phyloP scores from a whole-genome alignment of 1,139 yeast species.

The Blastobotrys serpentis region DNA sequence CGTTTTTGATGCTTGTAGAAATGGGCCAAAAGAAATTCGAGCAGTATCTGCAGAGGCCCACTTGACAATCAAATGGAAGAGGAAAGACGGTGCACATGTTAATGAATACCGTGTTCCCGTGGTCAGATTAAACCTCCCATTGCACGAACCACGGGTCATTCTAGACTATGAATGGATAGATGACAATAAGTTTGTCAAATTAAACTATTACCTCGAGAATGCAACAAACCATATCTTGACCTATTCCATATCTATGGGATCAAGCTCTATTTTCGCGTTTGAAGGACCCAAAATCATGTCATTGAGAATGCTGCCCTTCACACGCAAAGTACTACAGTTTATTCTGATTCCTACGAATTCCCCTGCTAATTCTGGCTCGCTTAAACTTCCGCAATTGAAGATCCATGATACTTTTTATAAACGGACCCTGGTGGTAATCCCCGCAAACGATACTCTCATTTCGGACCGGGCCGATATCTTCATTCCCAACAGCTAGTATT shows the following conservation, averaged over 20 bases:
- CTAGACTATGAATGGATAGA: slow-evolving; percentile 33
- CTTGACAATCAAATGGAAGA: slow-evolving; percentile 34
- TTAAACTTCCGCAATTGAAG: slow-evolving; percentile 55
- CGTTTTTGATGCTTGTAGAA: slow-evolving; percentile 31
- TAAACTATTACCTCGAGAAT: slow-evolving; percentile 63
- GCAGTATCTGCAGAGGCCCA: slow-evolving; percentile 37
- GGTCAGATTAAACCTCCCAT: slow-evolving; percentile 50
- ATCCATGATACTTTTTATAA: slow-evolving; percentile 67
- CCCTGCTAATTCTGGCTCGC: slow-evolving; percentile 21
- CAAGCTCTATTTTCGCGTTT: slow-evolving; percentile 42
- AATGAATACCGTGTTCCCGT: slow-evolving; percentile 33
- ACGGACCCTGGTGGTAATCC: slow-evolving; percentile 57
- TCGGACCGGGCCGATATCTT: slow-evolving; percentile 28
- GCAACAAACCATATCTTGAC: slow-evolving; percentile 69
- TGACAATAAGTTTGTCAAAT: slow-evolving; percentile 29
- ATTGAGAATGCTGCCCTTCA: slow-evolving; percentile 63
- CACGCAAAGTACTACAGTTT: slow-evolving; percentile 49
- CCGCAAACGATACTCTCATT: slow-evolving; percentile 43
- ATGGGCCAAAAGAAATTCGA: slow-evolving; percentile 30
- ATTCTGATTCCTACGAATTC: slow-evolving; percentile 33
- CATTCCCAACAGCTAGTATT: too few species aligned
- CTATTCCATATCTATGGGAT: slow-evolving; percentile 51
- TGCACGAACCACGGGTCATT: slow-evolving; percentile 68
- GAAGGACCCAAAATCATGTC: slow-evolving; percentile 40
- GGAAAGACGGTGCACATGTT: slow-evolving; percentile 24